Percentiles rank a stretch among this genome's conserved stretches.
phyloP scores from a whole-genome alignment of 108 stramenopile genomes.

The Pseudonitzschia pungens region DNA sequence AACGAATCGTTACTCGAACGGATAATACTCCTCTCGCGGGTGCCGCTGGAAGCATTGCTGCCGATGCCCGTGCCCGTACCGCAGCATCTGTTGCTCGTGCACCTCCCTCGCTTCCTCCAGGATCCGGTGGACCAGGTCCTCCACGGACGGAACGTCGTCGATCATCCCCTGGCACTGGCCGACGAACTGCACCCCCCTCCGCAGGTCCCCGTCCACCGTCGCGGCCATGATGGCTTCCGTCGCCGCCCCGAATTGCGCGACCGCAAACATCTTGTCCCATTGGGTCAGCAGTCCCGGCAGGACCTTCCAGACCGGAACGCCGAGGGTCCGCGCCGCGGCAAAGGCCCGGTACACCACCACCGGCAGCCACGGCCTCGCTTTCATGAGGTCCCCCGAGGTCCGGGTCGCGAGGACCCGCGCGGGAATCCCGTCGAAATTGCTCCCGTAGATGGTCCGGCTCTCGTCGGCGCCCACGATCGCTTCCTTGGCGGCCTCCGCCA shows the following conservation, averaged over 20 bases:
- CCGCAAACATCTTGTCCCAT: constrained; percentile 77
- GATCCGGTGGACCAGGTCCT: constrained; percentile 72
- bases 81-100: constrained; percentile 23
- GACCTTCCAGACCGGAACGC: constrained; percentile 84
- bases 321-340: constrained; percentile 60
- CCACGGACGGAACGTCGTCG: constrained; percentile 73
- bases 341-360: constrained; percentile 67
- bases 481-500: constrained; percentile 71
- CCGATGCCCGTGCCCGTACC: too few relatives aligned
- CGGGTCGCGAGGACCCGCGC: constrained; percentile 79
- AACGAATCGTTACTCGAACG: too few relatives aligned
- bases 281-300: constrained; percentile 76
- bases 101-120: constrained; percentile 59
- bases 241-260: constrained; percentile 88
- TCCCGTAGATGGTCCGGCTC: constrained; percentile 74
- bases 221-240: constrained; percentile 75
- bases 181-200: constrained; percentile 82
- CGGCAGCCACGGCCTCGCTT: constrained; percentile 52
- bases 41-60: too few relatives aligned
- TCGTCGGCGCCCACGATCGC: constrained; percentile 59
- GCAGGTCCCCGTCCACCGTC: constrained; percentile 71
- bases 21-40: too few relatives aligned
- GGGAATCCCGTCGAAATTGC: constrained; percentile 87
- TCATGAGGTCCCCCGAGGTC: constrained; percentile 47
- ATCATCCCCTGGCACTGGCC: constrained; percentile 85